A percentile compares a stretch with the other conserved stretches of the same genome.
phyloP scores from a whole-genome alignment of 176 grass and related monocot species.

The Zea mays region DNA sequence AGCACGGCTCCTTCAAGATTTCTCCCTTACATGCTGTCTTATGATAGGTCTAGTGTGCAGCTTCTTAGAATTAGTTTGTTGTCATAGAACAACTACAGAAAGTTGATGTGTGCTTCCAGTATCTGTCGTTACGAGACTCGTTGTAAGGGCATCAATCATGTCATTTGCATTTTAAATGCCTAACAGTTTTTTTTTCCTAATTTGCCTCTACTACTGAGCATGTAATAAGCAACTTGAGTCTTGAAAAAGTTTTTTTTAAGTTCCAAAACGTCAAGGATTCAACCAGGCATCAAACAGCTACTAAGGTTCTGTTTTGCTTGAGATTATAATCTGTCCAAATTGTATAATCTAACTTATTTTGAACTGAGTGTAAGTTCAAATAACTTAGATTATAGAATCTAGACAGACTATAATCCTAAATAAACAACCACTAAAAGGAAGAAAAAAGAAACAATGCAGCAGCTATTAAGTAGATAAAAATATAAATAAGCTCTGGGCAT shows the following conservation, averaged over 20 bases:
- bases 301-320: no score
- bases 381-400: no score
- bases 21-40: conserved; percentile 78
- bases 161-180: neutral
- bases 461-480: neutral
- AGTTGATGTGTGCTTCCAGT: neutral
- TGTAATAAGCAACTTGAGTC: neutral
- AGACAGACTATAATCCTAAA: no score
- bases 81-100: neutral
- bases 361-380: no score
- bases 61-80: conserved; percentile 52
- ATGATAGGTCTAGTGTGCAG: conserved; percentile 71
- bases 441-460: neutral
- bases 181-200: neutral
- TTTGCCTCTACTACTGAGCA: neutral
- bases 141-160: neutral
- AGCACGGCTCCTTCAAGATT: conserved; percentile 44
- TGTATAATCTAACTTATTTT: no score
- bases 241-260: neutral
- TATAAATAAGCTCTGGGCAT: conserved; percentile 11
- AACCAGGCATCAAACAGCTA: neutral
- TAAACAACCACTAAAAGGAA: no score
- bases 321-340: no score
- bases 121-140: neutral
- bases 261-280: neutral